These are phyloP conservation scores for Alloascoidea africana DNA, from an alignment of 805 yeast species.

Conservation along the genomic window DNA sequence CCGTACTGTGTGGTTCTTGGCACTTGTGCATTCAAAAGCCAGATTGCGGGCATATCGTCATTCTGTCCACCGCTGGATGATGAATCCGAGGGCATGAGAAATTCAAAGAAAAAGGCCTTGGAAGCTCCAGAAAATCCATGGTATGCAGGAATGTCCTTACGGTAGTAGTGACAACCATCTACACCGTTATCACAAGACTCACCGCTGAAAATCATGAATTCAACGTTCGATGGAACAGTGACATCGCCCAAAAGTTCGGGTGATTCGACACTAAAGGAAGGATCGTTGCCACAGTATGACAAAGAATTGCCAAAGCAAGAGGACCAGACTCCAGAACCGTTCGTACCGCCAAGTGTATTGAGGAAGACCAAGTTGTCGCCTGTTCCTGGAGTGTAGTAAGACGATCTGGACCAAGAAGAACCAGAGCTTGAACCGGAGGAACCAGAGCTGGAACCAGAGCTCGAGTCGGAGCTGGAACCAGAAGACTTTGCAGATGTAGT, in stretches of 20 bases:
- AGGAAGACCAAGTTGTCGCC: constrained; percentile 64
- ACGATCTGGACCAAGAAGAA: constrained; percentile 57
- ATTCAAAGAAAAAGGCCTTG: constrained; percentile 88
- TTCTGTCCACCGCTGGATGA: constrained; percentile 34
- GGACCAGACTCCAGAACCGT: constrained; percentile 83
- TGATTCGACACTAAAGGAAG: constrained; percentile 53
- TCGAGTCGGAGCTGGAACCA: constrained; percentile 11
- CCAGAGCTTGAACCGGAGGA: constrained; percentile 23
- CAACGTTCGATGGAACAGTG: constrained; percentile 56
- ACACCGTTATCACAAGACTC: constrained; percentile 34
- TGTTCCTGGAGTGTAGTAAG: constrained; percentile 64
- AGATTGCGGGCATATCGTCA: constrained; percentile 95
- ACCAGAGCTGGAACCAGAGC: constrained; percentile 18
- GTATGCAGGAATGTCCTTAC: constrained; percentile 79
- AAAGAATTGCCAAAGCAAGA: constrained; percentile 82
- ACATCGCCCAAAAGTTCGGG: constrained; percentile 58
- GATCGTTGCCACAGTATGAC: constrained; percentile 70
- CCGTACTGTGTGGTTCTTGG: constrained; percentile 97
- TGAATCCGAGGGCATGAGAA: constrained; percentile 71
- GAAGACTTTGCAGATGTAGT: constrained; percentile 10
- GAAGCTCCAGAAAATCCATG: constrained; percentile 80
- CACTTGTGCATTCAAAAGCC: constrained; percentile 90
- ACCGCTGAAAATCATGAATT: constrained; percentile 72
- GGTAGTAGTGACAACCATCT: constrained; percentile 67
- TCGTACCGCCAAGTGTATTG: constrained; percentile 76